A percentile compares a stretch with the other conserved stretches of the same genome.
Evolutionary conservation across 1,284 basidiomycete species (phyloP).

Genomic region (Ganoderma meredithae): DNA sequence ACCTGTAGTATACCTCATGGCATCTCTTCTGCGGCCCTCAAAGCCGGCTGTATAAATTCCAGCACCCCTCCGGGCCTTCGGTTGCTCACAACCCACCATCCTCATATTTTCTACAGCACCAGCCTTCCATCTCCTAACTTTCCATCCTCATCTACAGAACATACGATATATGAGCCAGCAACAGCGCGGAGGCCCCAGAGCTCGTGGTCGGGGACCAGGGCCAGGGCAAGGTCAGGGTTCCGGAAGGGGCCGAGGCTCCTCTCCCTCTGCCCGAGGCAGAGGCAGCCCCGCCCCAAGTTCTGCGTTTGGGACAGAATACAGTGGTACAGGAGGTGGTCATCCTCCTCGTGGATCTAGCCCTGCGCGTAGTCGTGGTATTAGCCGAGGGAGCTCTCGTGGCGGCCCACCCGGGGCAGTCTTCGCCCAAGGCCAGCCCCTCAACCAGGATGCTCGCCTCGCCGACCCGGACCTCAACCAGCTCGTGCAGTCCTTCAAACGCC

Average conservation of each 20-base stretch:
- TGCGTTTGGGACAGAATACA: conserved; percentile 16
- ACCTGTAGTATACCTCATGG: too few relatives aligned
- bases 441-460: conserved; percentile 52
- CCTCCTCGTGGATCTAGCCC: conserved; percentile 17
- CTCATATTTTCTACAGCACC: neutral
- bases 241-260: conserved; percentile 19
- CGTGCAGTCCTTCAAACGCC: conserved; percentile 53
- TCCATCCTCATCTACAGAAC: neutral
- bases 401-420: conserved; percentile 36
- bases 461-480: conserved; percentile 46
- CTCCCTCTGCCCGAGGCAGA: conserved; percentile 24
- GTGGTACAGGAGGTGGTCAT: conserved; percentile 24
- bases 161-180: conserved; percentile 16
- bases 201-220: conserved; percentile 22
- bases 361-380: conserved; percentile 13
- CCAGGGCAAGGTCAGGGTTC: neutral
- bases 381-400: conserved; percentile 36
- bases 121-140: neutral
- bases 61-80: neutral
- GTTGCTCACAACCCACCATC: neutral
- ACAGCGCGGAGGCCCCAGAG: conserved; percentile 24
- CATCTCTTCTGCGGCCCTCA: too few relatives aligned
- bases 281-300: conserved; percentile 30
- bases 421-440: conserved; percentile 47
- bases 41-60: neutral